A percentile compares a stretch with the other conserved stretches of the same genome.
These are phyloP conservation scores for Chalciporus pseudorubinellus DNA, from an alignment of 768 basidiomycete genomes.

Conservation along the genomic window DNA sequence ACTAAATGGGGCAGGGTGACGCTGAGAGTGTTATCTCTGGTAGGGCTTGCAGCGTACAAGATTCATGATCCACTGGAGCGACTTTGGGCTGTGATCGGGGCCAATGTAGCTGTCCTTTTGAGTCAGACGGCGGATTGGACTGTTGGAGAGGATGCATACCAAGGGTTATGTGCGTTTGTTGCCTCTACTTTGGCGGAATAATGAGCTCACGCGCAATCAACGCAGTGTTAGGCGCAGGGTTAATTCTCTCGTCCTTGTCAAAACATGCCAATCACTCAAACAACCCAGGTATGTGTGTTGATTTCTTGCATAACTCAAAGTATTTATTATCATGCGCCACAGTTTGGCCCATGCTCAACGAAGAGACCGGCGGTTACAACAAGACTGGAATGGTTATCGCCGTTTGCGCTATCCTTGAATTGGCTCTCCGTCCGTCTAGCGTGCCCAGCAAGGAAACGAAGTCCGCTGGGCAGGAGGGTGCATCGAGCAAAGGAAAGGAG, in stretches of 20 bases:
- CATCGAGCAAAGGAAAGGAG: conserved; percentile 2
- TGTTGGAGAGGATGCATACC: conserved; percentile 40
- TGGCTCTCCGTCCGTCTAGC: conserved; percentile 41
- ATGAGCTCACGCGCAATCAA: neutral
- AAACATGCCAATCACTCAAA: conserved; percentile 81
- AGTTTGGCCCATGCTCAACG: conserved; percentile 82
- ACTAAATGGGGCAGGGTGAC: conserved; percentile 48
- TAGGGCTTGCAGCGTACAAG: conserved; percentile 53
- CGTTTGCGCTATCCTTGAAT: conserved; percentile 55
- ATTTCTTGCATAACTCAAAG: neutral
- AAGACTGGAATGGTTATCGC: conserved; percentile 61
- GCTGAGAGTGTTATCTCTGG: conserved; percentile 48
- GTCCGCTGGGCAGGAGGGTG: neutral
- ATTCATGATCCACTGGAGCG: conserved; percentile 51
- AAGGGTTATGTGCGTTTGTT: conserved; percentile 44
- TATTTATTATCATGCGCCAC: neutral
- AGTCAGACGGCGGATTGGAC: conserved; percentile 56
- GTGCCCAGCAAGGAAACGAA: conserved; percentile 3
- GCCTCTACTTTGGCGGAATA: neutral
- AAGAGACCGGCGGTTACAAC: conserved; percentile 67
- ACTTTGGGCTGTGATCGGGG: conserved; percentile 55
- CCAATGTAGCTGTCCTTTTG: conserved; percentile 48
- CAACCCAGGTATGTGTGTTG: conserved; percentile 59
- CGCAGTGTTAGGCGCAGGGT: conserved; percentile 64
- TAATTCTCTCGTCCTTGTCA: conserved; percentile 61